Conservation (phyloP, 768 basidiomycete genomes). For the Mycena venus region DNA sequence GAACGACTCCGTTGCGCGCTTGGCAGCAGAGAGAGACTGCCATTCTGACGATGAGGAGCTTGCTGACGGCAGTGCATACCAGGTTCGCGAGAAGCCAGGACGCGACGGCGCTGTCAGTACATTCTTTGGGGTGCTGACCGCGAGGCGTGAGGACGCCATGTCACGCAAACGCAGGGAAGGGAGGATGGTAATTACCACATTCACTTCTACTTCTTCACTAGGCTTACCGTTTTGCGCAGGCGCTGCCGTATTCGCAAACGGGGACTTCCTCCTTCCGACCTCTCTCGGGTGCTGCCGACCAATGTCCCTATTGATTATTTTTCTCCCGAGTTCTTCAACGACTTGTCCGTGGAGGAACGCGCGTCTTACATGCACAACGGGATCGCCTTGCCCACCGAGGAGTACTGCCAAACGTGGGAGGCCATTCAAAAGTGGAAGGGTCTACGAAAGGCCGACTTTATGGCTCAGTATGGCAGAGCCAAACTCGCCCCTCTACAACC, state of each 20-base stretch:
- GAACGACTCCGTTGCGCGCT: neutral
- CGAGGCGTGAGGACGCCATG: neutral
- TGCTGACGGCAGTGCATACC: neutral
- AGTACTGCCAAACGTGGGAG: neutral
- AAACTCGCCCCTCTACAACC: conserved; percentile 11
- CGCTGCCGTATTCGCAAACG: neutral
- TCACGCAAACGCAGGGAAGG: neutral
- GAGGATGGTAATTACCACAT: neutral
- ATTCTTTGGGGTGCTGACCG: neutral
- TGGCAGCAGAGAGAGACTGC: conserved; percentile 3
- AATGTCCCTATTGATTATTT: conserved; percentile 22
- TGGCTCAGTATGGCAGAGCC: conserved; percentile 7
- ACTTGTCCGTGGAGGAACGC: neutral
- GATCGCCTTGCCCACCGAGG: conserved; percentile 14
- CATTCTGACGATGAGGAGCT: conserved; percentile 14
- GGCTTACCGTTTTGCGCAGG: neutral
- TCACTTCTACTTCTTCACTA: neutral
- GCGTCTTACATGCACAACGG: conserved; percentile 18
- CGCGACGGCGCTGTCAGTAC: neutral
- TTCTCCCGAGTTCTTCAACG: conserved; percentile 20
- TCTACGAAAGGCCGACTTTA: neutral
- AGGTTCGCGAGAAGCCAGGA: neutral
- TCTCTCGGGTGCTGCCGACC: neutral
- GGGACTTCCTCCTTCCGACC: neutral
- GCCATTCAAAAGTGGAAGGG: conserved; percentile 1